phyloP scores from a whole-genome alignment of 768 basidiomycete species.

The Termitomyces sp. region DNA sequence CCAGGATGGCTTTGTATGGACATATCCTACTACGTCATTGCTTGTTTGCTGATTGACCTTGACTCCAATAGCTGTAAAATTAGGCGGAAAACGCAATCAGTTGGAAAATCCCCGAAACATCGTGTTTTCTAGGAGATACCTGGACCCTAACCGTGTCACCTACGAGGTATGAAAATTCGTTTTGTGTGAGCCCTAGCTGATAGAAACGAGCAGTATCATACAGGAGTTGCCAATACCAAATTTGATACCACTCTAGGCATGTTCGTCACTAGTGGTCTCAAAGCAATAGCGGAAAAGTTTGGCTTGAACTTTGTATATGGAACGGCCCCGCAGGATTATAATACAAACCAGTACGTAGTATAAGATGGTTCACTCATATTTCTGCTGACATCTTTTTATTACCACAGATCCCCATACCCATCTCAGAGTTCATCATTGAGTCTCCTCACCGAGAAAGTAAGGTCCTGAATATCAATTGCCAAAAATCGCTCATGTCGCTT shows the following conservation, averaged over 20 bases:
- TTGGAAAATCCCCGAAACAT: slow-evolving; percentile 34
- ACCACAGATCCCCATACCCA: slow-evolving; percentile 54
- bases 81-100: slow-evolving; percentile 17
- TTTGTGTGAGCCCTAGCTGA: not conserved
- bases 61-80: slow-evolving; percentile 39
- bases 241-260: slow-evolving; percentile 63
- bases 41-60: not conserved
- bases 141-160: slow-evolving; percentile 77
- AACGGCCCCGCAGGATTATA: slow-evolving; percentile 74
- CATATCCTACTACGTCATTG: not conserved
- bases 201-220: slow-evolving; percentile 54
- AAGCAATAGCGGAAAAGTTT: slow-evolving; percentile 50
- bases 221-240: slow-evolving; percentile 38
- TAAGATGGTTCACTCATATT: not conserved
- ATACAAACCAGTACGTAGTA: slow-evolving; percentile 48
- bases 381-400: slow-evolving; percentile 1
- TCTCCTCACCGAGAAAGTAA: slow-evolving; percentile 48
- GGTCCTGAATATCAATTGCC: slow-evolving; percentile 4
- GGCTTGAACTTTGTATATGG: slow-evolving; percentile 66
- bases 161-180: slow-evolving; percentile 48
- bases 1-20: slow-evolving; percentile 63
- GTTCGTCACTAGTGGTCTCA: slow-evolving; percentile 52
- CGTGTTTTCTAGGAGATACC: slow-evolving; percentile 66
- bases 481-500: not conserved
- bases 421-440: slow-evolving; percentile 59